Percentiles rank a stretch among this genome's conserved stretches.
phyloP scores from a whole-genome alignment of 2,329 filamentous ascomycete species.

The Hysterium pulicare region DNA sequence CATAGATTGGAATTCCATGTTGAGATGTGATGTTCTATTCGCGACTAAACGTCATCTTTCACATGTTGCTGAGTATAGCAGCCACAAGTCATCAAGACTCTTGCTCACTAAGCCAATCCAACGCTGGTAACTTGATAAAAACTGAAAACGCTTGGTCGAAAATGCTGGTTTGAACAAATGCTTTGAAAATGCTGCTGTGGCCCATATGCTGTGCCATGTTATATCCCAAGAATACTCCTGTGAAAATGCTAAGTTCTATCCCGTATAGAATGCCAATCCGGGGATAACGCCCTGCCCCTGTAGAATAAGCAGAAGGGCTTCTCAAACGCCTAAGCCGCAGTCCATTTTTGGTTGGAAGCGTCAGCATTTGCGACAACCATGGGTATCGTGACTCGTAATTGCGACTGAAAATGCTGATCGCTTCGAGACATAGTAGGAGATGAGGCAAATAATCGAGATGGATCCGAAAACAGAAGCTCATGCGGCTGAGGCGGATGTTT shows the following conservation, averaged over 20 bases:
- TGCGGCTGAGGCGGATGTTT: background rate
- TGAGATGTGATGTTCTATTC: too few species aligned
- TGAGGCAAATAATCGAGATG: background rate
- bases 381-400: background rate
- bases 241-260: background rate
- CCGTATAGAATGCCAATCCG: background rate
- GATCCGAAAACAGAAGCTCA: too few species aligned
- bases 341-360: background rate
- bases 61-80: too few species aligned
- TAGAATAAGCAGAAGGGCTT: background rate
- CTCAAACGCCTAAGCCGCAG: background rate
- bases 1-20: background rate
- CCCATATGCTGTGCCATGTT: background rate
- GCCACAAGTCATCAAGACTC: too few species aligned
- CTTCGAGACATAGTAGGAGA: background rate
- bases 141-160: too few species aligned
- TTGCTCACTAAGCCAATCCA: too few species aligned
- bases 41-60: too few species aligned
- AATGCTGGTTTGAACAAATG: too few species aligned
- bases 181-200: background rate
- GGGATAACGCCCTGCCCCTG: background rate
- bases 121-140: too few species aligned
- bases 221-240: background rate
- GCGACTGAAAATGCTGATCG: background rate
- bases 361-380: background rate